Evolutionary conservation across 2,329 filamentous ascomycete genomes (phyloP).

Genomic region (Arthrobotrys entomopaga): DNA sequence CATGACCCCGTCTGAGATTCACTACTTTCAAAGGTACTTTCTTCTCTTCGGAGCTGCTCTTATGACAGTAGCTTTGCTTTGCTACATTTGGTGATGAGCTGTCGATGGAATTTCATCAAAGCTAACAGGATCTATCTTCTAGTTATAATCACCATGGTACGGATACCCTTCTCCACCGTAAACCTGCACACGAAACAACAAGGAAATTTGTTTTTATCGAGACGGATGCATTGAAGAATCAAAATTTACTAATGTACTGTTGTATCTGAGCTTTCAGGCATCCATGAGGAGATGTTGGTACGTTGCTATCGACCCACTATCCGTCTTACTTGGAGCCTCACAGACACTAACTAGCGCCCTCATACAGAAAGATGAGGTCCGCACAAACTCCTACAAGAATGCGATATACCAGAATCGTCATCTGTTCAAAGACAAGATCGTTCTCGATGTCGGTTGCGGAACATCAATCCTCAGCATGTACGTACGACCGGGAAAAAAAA

Average conservation of each 20-base stretch:
- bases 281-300: constrained; percentile 98
- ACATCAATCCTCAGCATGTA: constrained; percentile 99
- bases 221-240: background rate
- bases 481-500: constrained; percentile 59
- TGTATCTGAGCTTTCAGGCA: constrained; percentile 69
- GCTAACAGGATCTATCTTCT: constrained; percentile 44
- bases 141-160: constrained; percentile 99
- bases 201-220: too few species aligned
- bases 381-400: constrained; percentile 95
- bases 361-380: constrained; percentile 92
- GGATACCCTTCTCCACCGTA: constrained; percentile 58
- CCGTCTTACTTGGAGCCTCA: constrained; percentile 53
- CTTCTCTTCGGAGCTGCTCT: constrained; percentile 54
- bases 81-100: constrained; percentile 13
- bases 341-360: constrained; percentile 17
- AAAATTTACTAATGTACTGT: constrained; percentile 19
- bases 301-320: constrained; percentile 63
- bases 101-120: constrained; percentile 15
- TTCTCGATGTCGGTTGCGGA: constrained; percentile 96
- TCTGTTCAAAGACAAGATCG: constrained; percentile 88
- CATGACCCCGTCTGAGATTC: constrained; percentile 94
- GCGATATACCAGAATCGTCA: constrained; percentile 97
- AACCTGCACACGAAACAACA: background rate
- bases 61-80: background rate
- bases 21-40: constrained; percentile 95